A percentile compares a stretch with the other conserved stretches of the same genome.
Conservation (phyloP, 768 basidiomycete genomes). For the Lentinula lateritia region DNA sequence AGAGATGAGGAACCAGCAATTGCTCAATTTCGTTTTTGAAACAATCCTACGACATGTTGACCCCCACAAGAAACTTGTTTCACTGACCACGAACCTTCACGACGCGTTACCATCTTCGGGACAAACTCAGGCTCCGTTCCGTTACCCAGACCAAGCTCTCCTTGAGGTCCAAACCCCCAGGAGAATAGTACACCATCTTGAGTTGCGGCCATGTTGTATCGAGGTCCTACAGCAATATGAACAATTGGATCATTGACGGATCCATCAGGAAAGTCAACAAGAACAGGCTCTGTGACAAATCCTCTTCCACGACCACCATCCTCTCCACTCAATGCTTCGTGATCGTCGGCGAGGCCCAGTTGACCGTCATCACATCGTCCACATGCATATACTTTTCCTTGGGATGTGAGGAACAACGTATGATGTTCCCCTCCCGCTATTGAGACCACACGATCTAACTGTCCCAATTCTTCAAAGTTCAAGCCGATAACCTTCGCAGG, state of each 20-base stretch:
- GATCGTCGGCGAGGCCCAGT: slow-evolving; percentile 11
- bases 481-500: slow-evolving; percentile 10
- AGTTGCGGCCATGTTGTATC: slow-evolving; percentile 47
- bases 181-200: slow-evolving; percentile 38
- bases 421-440: slow-evolving; percentile 14
- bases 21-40: slow-evolving; percentile 24
- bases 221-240: slow-evolving; percentile 41
- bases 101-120: slow-evolving; percentile 42
- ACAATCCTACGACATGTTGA: slow-evolving; percentile 43
- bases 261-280: slow-evolving; percentile 33
- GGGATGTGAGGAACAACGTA: slow-evolving; percentile 12
- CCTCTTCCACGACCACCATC: slow-evolving; percentile 23
- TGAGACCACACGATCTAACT: slow-evolving; percentile 9
- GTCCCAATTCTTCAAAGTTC: slow-evolving; percentile 8
- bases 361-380: slow-evolving; percentile 11
- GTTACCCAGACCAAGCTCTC: slow-evolving; percentile 41
- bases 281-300: slow-evolving; percentile 42
- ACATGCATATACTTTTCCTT: slow-evolving; percentile 12
- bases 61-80: slow-evolving; percentile 42
- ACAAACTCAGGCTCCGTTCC: slow-evolving; percentile 1
- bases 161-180: slow-evolving; percentile 45
- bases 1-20: neutral
- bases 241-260: slow-evolving; percentile 32
- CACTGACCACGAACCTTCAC: slow-evolving; percentile 37
- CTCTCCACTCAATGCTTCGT: neutral